A percentile compares a stretch with the other conserved stretches of the same genome.
Conservation (phyloP, 2,329 filamentous ascomycete species). For the Pseudogymnoascus sp. region DNA sequence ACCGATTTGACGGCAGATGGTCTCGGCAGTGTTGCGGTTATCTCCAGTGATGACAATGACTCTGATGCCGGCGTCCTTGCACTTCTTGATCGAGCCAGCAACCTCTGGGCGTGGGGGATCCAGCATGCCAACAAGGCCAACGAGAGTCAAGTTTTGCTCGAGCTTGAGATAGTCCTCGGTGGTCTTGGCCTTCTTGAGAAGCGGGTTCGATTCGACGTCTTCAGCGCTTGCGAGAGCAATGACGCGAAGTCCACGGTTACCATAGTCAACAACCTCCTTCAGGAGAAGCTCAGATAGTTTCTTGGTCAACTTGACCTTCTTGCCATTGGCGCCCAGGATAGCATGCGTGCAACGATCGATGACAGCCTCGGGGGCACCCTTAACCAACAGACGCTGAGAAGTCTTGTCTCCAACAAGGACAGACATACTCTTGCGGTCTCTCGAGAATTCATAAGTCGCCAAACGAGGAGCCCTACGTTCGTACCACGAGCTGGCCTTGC, state of each 20-base stretch:
- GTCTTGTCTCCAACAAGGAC: conserved; percentile 69
- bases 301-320: conserved; percentile 62
- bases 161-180: conserved; percentile 76
- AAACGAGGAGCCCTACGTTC: conserved; percentile 66
- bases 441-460: conserved; percentile 91
- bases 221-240: conserved; percentile 86
- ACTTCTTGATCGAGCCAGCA: conserved; percentile 74
- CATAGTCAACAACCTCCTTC: conserved; percentile 79
- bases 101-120: conserved; percentile 95
- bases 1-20: conserved; percentile 94
- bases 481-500: conserved; percentile 78
- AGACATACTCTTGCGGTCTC: conserved; percentile 98
- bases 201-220: conserved; percentile 60
- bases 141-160: conserved; percentile 88
- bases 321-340: conserved; percentile 69
- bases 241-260: conserved; percentile 84
- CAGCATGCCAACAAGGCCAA: conserved; percentile 92
- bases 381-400: conserved; percentile 78
- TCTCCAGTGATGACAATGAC: conserved; percentile 98
- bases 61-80: conserved; percentile 85
- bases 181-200: conserved; percentile 68
- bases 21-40: conserved; percentile 95
- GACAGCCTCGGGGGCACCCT: conserved; percentile 91
- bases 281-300: conserved; percentile 62
- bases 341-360: conserved; percentile 84